Evolutionary conservation across 495 filamentous ascomycete species (phyloP).

Genomic region (Tuber melanosporum): DNA sequence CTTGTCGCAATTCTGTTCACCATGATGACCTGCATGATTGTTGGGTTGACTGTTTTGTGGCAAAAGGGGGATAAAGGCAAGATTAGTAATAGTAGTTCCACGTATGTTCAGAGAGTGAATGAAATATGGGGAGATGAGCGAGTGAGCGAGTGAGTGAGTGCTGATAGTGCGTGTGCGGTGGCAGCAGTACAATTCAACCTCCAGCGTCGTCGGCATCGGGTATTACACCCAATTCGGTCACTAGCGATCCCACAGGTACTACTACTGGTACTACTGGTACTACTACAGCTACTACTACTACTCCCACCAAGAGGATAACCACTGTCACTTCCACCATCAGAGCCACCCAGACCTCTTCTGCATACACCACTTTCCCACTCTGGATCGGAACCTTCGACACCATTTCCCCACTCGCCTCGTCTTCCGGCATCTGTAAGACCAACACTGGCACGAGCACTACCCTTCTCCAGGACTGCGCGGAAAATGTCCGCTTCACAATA

Average conservation of each 20-base stretch:
- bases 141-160: background rate
- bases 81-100: background rate
- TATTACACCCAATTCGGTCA: background rate
- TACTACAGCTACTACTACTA: background rate
- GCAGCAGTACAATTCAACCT: background rate
- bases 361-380: background rate
- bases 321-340: background rate
- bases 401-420: background rate
- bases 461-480: background rate
- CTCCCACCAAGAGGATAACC: background rate
- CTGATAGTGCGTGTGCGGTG: background rate
- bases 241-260: background rate
- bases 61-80: background rate
- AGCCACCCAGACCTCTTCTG: background rate
- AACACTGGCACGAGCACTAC: background rate
- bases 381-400: background rate
- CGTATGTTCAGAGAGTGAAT: background rate
- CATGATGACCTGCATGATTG: background rate
- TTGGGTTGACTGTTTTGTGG: background rate
- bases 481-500: background rate
- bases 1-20: background rate
- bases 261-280: background rate
- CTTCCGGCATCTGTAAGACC: background rate
- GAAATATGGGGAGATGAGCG: background rate
- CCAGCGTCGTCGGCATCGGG: too few species aligned